These are phyloP conservation scores for Mycena alexandri DNA, from an alignment of 768 basidiomycete genomes.

Conservation along the genomic window DNA sequence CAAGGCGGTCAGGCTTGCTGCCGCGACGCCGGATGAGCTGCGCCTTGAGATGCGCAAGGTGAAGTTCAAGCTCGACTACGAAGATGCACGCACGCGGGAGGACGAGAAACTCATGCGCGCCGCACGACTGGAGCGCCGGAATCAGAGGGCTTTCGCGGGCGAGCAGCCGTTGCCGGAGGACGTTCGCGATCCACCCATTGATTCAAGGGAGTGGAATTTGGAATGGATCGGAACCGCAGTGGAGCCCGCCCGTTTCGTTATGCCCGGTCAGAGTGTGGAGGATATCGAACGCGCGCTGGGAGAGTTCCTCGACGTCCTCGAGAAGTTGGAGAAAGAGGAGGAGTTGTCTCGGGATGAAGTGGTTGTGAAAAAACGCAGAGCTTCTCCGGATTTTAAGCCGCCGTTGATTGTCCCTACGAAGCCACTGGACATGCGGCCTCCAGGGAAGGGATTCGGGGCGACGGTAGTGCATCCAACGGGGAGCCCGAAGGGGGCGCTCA, in stretches of 20 bases:
- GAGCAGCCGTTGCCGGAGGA: conserved; percentile 47
- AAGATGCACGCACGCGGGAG: conserved; percentile 40
- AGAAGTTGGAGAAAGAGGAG: conserved; percentile 30
- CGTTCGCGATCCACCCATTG: conserved; percentile 77
- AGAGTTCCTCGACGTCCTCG: conserved; percentile 30
- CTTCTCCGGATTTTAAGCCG: conserved; percentile 32
- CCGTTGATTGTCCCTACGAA: conserved; percentile 11
- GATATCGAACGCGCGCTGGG: conserved; percentile 29
- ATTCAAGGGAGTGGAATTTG: conserved; percentile 63
- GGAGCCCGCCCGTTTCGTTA: conserved; percentile 30
- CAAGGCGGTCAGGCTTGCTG: conserved; percentile 48
- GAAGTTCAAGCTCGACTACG: conserved; percentile 64
- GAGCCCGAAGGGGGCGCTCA: conserved; percentile 5
- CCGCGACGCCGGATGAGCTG: conserved; percentile 57
- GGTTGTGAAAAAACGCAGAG: neutral
- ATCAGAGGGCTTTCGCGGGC: neutral
- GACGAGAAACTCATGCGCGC: conserved; percentile 31
- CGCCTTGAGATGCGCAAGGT: conserved; percentile 68
- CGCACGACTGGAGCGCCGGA: conserved; percentile 24
- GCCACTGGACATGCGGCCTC: neutral
- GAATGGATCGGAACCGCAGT: conserved; percentile 49
- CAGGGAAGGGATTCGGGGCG: conserved; percentile 14
- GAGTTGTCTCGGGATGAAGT: neutral
- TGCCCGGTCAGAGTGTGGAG: conserved; percentile 35
- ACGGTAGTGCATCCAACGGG: conserved; percentile 6